Evolutionary conservation across 1,284 basidiomycete species (phyloP).

Genomic region (Marasmius oreades): DNA sequence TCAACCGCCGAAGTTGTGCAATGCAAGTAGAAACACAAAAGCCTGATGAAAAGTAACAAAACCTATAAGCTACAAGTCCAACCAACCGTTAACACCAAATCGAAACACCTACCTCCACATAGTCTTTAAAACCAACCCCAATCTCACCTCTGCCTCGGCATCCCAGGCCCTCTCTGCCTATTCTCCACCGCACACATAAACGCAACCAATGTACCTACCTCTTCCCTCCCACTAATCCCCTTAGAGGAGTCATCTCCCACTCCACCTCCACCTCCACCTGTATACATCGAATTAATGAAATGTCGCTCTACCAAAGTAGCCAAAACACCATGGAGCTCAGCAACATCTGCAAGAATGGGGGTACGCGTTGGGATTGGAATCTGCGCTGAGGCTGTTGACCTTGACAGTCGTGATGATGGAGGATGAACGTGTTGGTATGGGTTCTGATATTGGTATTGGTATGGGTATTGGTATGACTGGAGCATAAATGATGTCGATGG

Average conservation of each 20-base stretch:
- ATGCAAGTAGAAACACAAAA: no score
- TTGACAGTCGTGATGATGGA: constrained; percentile 66
- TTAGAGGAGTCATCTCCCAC: no score
- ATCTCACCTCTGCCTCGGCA: constrained; percentile 33
- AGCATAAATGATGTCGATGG: no score
- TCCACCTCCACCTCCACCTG: background rate
- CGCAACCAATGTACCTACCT: constrained; percentile 71
- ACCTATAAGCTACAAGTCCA: no score
- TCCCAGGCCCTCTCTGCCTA: constrained; percentile 3
- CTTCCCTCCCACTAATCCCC: constrained; percentile 54
- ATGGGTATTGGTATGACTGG: constrained; percentile 30
- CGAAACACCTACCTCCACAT: background rate
- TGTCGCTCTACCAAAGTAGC: constrained; percentile 67
- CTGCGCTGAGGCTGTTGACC: constrained; percentile 47
- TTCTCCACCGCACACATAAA: constrained; percentile 71
- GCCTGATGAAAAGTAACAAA: no score
- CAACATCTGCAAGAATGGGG: constrained; percentile 64
- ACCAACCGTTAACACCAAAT: no score
- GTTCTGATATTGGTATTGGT: constrained; percentile 44
- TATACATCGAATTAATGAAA: constrained; percentile 35
- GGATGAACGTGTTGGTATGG: constrained; percentile 39
- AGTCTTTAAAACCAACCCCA: constrained; percentile 31
- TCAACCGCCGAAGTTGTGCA: no score
- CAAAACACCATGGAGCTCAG: constrained; percentile 60
- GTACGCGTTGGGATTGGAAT: constrained; percentile 51